These are phyloP conservation scores for Diaporthe citri DNA, from an alignment of 2,329 filamentous ascomycete genomes.

Conservation along the genomic window DNA sequence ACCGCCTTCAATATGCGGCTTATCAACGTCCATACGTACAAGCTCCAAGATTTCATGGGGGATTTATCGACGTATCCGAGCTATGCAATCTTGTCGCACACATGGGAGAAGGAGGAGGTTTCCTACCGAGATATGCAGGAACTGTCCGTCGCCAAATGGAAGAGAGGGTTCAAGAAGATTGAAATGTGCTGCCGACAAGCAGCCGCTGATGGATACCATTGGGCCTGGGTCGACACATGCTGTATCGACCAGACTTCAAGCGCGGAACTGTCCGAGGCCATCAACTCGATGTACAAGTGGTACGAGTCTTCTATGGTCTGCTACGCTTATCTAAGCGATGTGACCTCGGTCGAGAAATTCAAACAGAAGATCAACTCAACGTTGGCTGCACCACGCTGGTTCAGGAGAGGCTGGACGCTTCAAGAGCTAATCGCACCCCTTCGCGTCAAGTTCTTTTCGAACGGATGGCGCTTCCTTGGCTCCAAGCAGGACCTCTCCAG, in stretches of 20 bases:
- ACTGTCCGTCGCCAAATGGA: neutral
- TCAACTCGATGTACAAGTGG: conserved; percentile 24
- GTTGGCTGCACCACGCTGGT: conserved; percentile 35
- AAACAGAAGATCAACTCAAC: conserved; percentile 22
- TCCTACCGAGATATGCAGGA: neutral
- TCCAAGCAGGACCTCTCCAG: neutral
- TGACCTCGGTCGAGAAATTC: conserved; percentile 30
- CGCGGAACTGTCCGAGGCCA: no score
- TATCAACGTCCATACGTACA: neutral
- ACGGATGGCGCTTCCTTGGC: conserved; percentile 1
- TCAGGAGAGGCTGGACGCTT: conserved; percentile 41
- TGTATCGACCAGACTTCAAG: conserved; percentile 25
- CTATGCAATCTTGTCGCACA: conserved; percentile 18
- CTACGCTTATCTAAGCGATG: conserved; percentile 26
- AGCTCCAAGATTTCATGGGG: neutral
- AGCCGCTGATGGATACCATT: neutral
- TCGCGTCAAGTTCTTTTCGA: neutral
- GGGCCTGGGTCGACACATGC: conserved; percentile 30
- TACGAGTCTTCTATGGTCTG: conserved; percentile 1
- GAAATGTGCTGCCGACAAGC: neutral
- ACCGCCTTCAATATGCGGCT: conserved; percentile 2
- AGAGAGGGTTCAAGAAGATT: conserved; percentile 23
- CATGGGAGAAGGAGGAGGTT: neutral
- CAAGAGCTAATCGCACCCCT: conserved; percentile 21
- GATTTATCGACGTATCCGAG: neutral